Evolutionary conservation across 192 early-diverging fungal genomes (phyloP), one percentile per base, ranked within the genome.

Genomic region (Mortierella alpina): DNA sequence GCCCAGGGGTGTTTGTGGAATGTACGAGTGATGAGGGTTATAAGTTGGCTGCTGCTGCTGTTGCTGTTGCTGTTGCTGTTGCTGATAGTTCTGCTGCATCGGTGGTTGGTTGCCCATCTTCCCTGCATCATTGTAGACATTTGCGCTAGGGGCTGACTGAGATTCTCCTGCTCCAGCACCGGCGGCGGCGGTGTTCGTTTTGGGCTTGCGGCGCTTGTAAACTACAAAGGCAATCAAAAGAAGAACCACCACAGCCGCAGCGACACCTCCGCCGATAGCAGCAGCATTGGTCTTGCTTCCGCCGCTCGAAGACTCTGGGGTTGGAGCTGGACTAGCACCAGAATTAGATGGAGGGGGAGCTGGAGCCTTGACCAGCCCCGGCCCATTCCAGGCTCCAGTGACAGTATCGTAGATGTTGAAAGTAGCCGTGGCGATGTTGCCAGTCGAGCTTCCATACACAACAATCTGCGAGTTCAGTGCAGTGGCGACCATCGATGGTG

Each of bases 231-330:
- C 70, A 12, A 67, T 15, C 57, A 80, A 46, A 3, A 70, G 69
- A 55, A 72, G 61, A 1, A 72, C 18, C 10, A 80, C 76, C 14
- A 80, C 10, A 12, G 63, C 76, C 45, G 44, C 76, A 18, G 72
- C 76, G 2, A 68, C 69, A 4, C 76, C 76, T 49, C 76, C 76
- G 23, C 66, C 47, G 23, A 80, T 80, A 7, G 58, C 76, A 12
- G 58, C 76, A 2, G 59, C 9, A 11, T 46, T 23, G 0, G 63
- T 7, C 45, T 64, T 70, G 7, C 42, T 49, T 6, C 60, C 44
- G 0, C 41, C 53, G 41, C 50, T 44, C 8, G 17, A 54, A 13
- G 47, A 41, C 22, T 41, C 0, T 47, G 54, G 7, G 10, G 40
- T 46, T 31, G 54, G 17, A 40, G 52, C 12, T 10, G 40, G n/a